Percentiles rank a stretch among this genome's conserved stretches.
Conservation (phyloP, 768 basidiomycete genomes). For the Cystobasidium tubakii region DNA sequence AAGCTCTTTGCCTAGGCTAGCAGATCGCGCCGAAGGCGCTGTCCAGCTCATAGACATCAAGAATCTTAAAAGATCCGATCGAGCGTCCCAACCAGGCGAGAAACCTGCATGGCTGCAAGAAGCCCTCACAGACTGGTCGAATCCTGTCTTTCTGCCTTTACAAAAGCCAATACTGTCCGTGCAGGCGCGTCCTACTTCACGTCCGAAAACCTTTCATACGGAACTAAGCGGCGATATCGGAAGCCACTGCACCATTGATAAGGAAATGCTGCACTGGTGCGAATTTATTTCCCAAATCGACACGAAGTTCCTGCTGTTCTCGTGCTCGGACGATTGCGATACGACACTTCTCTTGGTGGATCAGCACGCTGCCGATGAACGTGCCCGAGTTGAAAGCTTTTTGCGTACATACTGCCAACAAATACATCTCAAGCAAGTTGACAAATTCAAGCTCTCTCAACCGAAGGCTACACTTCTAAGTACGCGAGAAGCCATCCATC, state of each 20-base stretch:
- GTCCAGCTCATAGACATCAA: neutral
- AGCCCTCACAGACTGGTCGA: conserved; percentile 41
- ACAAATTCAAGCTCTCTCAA: conserved; percentile 46
- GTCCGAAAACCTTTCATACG: neutral
- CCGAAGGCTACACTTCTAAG: conserved; percentile 50
- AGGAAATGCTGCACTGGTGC: conserved; percentile 54
- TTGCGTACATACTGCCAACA: conserved; percentile 61
- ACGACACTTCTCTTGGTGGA: conserved; percentile 70
- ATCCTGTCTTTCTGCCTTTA: conserved; percentile 54
- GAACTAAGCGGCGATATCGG: neutral
- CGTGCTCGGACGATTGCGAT: conserved; percentile 42
- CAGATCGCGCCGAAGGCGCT: neutral
- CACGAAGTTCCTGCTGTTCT: conserved; percentile 67
- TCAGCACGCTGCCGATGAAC: conserved; percentile 98
- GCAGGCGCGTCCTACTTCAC: neutral
- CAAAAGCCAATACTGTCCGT: conserved; percentile 55
- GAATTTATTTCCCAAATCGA: conserved; percentile 77
- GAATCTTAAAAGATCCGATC: neutral
- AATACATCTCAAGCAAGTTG: conserved; percentile 51
- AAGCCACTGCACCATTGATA: neutral
- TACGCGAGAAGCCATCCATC: conserved; percentile 59
- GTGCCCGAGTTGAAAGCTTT: conserved; percentile 79
- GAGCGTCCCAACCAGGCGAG: neutral
- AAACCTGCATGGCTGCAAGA: conserved; percentile 37
- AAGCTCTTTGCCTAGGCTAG: neutral